Evolutionary conservation across 2,329 filamentous ascomycete genomes (phyloP).

Genomic region (Ascochyta rabiei): DNA sequence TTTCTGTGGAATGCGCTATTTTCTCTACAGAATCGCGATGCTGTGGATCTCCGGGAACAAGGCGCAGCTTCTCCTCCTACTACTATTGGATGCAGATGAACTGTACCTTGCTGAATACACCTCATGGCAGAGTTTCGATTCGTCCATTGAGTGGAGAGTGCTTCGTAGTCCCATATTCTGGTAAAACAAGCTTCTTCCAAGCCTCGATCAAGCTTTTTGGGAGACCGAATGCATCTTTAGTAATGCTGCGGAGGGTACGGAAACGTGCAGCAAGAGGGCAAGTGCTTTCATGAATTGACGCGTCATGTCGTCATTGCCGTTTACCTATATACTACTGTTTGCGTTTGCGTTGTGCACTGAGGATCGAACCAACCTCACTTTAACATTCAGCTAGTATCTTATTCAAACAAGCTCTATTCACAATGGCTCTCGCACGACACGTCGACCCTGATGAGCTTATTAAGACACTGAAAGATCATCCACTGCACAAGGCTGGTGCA

Average conservation of each 20-base stretch:
- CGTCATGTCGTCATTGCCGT: constrained; percentile 13
- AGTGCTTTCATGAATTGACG: background rate
- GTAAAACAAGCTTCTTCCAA: constrained; percentile 38
- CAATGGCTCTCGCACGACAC: constrained; percentile 59
- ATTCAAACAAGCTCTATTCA: constrained; percentile 6
- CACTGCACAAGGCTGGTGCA: constrained; percentile 48
- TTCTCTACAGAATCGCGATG: constrained; percentile 7
- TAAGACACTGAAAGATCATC: constrained; percentile 56
- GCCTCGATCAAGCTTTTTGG: constrained; percentile 36
- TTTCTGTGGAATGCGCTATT: constrained; percentile 8
- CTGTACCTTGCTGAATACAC: background rate
- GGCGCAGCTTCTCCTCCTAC: background rate
- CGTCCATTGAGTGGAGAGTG: background rate
- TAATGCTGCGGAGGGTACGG: constrained; percentile 9
- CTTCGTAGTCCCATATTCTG: background rate
- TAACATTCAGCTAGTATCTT: background rate
- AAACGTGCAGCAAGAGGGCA: background rate
- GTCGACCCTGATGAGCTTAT: constrained; percentile 62
- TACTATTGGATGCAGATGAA: background rate
- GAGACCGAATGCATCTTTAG: constrained; percentile 4
- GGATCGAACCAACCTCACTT: background rate
- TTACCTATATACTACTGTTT: constrained; percentile 8
- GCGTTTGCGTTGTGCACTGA: background rate
- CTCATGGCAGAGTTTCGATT: background rate
- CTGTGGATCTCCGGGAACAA: constrained; percentile 7